phyloP scores from a whole-genome alignment of 768 basidiomycete genomes.

The Lactarius tabidus region DNA sequence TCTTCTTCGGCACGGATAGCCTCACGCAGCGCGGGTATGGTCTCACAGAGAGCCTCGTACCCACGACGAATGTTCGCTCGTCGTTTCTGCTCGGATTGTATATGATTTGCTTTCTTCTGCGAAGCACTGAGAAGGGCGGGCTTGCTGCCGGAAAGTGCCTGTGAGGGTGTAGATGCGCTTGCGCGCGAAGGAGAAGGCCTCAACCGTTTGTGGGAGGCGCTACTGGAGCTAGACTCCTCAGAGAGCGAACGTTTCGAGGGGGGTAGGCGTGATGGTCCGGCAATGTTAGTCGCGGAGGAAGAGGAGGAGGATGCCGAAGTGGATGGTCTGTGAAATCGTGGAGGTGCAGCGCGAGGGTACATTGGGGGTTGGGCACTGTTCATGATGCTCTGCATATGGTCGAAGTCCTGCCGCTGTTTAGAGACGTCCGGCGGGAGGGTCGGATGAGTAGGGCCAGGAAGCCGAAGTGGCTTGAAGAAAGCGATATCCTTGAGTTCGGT shows the following conservation, averaged over 20 bases:
- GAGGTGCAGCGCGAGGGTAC: not conserved
- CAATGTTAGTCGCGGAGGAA: slow-evolving; percentile 11
- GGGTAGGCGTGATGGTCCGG: slow-evolving; percentile 16
- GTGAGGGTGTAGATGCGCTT: slow-evolving; percentile 21
- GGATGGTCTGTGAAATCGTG: slow-evolving; percentile 18
- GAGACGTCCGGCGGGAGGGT: not conserved
- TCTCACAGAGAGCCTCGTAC: slow-evolving; percentile 83
- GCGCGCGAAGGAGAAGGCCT: slow-evolving; percentile 19
- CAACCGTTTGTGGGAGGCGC: slow-evolving; percentile 14
- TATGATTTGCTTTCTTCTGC: slow-evolving; percentile 92
- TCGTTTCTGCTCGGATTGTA: slow-evolving; percentile 91
- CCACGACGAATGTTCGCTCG: slow-evolving; percentile 86
- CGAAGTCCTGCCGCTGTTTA: slow-evolving; percentile 15
- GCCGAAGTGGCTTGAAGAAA: slow-evolving; percentile 24
- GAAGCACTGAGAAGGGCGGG: slow-evolving; percentile 63
- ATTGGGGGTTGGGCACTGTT: not conserved
- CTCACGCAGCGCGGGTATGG: slow-evolving; percentile 75
- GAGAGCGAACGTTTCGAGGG: slow-evolving; percentile 24
- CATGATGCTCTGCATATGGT: slow-evolving; percentile 15
- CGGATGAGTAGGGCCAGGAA: slow-evolving; percentile 13
- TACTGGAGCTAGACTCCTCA: slow-evolving; percentile 14
- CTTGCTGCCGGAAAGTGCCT: slow-evolving; percentile 27
- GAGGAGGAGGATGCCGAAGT: slow-evolving; percentile 21
- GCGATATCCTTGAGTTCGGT: slow-evolving; percentile 34
- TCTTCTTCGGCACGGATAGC: slow-evolving; percentile 78